A percentile compares a stretch with the other conserved stretches of the same genome.
These are phyloP conservation scores for Casuarina cunninghamiana DNA, from an alignment of 306 rosid species.

Conservation along the genomic window DNA sequence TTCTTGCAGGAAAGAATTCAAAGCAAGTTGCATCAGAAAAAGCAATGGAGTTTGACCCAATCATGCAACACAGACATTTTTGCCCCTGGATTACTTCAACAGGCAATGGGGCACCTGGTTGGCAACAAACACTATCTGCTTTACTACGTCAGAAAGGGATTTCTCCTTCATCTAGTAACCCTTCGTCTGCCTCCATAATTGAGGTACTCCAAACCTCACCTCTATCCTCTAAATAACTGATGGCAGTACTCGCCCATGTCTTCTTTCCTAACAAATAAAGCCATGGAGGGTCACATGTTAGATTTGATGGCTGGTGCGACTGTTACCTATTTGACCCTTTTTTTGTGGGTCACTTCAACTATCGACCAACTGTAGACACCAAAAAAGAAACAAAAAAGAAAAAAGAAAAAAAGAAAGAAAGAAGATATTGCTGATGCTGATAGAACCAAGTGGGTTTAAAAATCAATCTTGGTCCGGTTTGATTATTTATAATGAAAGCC, in stretches of 20 bases:
- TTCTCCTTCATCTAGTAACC: conserved; percentile 43
- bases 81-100: conserved; percentile 89
- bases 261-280: conserved; percentile 8
- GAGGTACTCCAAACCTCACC: conserved; percentile 51
- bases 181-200: conserved; percentile 50
- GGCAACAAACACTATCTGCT: conserved; percentile 84
- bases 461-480: neutral
- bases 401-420: neutral
- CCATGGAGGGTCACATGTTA: conserved; percentile 15
- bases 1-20: conserved; percentile 49
- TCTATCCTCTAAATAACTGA: neutral
- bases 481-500: neutral
- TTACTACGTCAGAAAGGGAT: conserved; percentile 51
- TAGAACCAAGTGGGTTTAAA: conserved; percentile 13
- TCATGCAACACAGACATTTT: conserved; percentile 89
- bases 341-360: neutral
- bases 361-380: neutral
- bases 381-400: neutral
- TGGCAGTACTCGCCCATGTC: neutral
- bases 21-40: conserved; percentile 36
- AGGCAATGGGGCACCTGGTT: conserved; percentile 68
- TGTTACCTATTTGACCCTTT: conserved; percentile 5
- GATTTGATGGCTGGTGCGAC: conserved; percentile 20
- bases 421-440: conserved; percentile 2
- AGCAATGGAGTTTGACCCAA: conserved; percentile 76